Percentiles rank a stretch among this genome's conserved stretches.
phyloP scores from a whole-genome alignment of 2,329 filamentous ascomycete species.

The Aspergillus uvarum region DNA sequence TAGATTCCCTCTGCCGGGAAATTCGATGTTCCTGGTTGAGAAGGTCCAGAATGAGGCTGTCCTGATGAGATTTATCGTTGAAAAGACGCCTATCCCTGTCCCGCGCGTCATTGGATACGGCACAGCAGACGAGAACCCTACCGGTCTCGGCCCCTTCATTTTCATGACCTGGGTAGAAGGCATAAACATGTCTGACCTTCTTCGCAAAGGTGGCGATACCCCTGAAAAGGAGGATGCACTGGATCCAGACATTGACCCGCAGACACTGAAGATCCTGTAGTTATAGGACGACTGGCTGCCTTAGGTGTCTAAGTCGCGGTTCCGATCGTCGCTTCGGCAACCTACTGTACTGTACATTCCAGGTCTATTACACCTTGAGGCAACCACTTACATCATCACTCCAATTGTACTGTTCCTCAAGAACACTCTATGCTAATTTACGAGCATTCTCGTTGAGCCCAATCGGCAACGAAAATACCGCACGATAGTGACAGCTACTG shows the following conservation, averaged over 20 bases:
- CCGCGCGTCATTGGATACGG: conserved; percentile 9
- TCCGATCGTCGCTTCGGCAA: no score
- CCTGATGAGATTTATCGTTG: conserved; percentile 6
- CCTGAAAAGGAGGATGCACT: background rate
- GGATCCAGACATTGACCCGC: background rate
- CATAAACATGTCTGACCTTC: conserved; percentile 6
- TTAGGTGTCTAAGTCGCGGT: no score
- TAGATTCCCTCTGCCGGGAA: conserved; percentile 13
- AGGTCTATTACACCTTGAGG: no score
- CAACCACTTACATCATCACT: no score
- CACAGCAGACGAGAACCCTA: conserved; percentile 1
- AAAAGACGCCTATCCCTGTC: conserved; percentile 10
- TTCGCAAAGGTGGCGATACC: background rate
- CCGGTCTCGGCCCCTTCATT: conserved; percentile 13
- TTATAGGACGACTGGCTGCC: no score
- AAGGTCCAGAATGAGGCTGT: conserved; percentile 12
- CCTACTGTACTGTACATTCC: no score
- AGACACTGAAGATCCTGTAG: conserved; percentile 2
- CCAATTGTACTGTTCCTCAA: no score
- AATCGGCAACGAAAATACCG: background rate
- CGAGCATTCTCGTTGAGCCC: background rate
- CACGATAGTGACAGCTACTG: background rate
- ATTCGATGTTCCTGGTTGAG: conserved; percentile 15
- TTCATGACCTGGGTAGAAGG: conserved; percentile 16
- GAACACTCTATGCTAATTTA: no score